Evolutionary conservation across 2,329 filamentous ascomycete species (phyloP).

Genomic region (Aspergillus ibericus): DNA sequence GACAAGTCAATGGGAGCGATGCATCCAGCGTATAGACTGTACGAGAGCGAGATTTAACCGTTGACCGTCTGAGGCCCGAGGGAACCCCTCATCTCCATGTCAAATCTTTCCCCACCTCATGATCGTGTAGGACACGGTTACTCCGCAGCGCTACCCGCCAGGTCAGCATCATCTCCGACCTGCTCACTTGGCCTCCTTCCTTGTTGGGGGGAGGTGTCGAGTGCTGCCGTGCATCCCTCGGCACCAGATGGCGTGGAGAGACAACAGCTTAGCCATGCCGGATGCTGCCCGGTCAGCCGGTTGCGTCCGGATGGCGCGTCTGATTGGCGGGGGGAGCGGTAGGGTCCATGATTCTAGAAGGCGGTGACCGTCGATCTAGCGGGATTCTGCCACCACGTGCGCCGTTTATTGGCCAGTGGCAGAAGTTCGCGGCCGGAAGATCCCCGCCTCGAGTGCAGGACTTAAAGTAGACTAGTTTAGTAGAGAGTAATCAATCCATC

Average conservation of each 20-base stretch:
- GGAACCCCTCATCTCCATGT: neutral
- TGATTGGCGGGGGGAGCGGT: neutral
- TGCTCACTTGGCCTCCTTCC: slow-evolving; percentile 1
- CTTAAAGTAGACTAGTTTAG: neutral
- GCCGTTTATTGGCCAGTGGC: slow-evolving; percentile 28
- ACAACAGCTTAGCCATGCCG: neutral
- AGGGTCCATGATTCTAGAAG: slow-evolving; percentile 11
- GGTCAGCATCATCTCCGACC: neutral
- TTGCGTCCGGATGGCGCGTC: neutral
- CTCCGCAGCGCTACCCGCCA: neutral
- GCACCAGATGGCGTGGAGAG: neutral
- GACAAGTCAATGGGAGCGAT: neutral
- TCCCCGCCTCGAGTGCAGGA: slow-evolving; percentile 8
- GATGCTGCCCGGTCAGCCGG: neutral
- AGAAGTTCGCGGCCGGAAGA: slow-evolving; percentile 3
- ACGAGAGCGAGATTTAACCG: neutral
- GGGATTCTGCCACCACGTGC: slow-evolving; percentile 36
- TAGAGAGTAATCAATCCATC: no score
- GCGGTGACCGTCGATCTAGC: slow-evolving; percentile 18
- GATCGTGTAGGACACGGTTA: neutral
- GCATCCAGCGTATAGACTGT: neutral
- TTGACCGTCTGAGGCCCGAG: neutral
- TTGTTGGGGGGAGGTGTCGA: neutral
- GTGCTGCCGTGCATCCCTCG: no score
- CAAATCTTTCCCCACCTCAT: neutral